Conservation (phyloP, 2,329 filamentous ascomycete genomes). For the Ophiocordyceps camponoti-rufipedis region DNA sequence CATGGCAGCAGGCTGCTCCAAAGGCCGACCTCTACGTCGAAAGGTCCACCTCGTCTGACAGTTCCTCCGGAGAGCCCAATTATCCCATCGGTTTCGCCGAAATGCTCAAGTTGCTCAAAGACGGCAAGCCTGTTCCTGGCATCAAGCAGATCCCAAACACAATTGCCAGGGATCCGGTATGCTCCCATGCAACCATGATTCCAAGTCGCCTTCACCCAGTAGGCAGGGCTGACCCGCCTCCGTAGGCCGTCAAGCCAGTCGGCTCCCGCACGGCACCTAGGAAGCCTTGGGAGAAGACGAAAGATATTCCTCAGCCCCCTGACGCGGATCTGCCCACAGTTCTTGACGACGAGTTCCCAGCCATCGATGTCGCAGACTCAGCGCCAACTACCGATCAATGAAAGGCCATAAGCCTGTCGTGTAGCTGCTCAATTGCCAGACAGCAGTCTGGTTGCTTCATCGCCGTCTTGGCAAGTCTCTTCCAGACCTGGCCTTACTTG, state of each 20-base stretch:
- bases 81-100: slow-evolving; percentile 75
- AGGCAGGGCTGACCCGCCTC: not conserved
- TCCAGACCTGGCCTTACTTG: not conserved
- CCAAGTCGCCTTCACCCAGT: not conserved
- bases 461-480: too few relatives aligned
- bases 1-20: slow-evolving; percentile 32
- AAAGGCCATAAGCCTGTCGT: too few relatives aligned
- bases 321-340: slow-evolving; percentile 7
- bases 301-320: slow-evolving; percentile 2
- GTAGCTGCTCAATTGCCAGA: too few relatives aligned
- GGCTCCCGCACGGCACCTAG: slow-evolving; percentile 27
- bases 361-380: slow-evolving; percentile 12
- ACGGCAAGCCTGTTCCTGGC: slow-evolving; percentile 67
- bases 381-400: not conserved
- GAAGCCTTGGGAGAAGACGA: slow-evolving; percentile 65
- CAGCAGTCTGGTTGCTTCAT: not conserved
- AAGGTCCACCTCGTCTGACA: slow-evolving; percentile 7
- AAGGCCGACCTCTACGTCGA: slow-evolving; percentile 28
- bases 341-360: slow-evolving; percentile 17
- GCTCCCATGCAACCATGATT: slow-evolving; percentile 5
- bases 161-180: slow-evolving; percentile 51
- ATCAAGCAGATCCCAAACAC: slow-evolving; percentile 77
- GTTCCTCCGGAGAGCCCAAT: slow-evolving; percentile 32
- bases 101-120: slow-evolving; percentile 70
- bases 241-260: slow-evolving; percentile 27